phyloP scores from a whole-genome alignment of 129 eudicot genomes.

The Pittosporum tobira region DNA sequence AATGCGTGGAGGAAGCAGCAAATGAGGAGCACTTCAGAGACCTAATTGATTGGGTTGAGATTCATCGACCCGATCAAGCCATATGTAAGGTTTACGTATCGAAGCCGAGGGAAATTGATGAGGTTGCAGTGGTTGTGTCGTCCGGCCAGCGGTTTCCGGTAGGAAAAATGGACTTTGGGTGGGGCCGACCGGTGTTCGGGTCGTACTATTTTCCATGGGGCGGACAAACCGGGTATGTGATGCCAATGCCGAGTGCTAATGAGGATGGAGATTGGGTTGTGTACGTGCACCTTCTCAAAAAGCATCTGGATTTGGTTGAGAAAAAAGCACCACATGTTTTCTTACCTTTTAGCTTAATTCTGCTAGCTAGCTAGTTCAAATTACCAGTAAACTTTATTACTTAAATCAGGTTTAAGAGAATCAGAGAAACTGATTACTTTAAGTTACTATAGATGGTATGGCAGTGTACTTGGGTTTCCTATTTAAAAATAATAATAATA shows the following conservation, averaged over 20 bases:
- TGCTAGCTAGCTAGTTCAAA: no score
- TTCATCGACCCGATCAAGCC: slow-evolving; percentile 5
- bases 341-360: slow-evolving; percentile 26
- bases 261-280: slow-evolving; percentile 76
- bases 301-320: slow-evolving; percentile 60
- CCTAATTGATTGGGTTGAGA: slow-evolving; percentile 27
- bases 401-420: no score
- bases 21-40: slow-evolving; percentile 27
- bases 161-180: slow-evolving; percentile 45
- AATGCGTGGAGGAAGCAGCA: not conserved
- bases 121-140: slow-evolving; percentile 51
- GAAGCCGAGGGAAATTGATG: not conserved
- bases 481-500: no score
- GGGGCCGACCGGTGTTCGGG: slow-evolving; percentile 54
- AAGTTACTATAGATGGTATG: no score
- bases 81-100: slow-evolving; percentile 6
- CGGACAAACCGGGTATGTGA: slow-evolving; percentile 62
- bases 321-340: slow-evolving; percentile 42
- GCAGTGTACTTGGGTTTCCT: no score
- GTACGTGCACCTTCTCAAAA: slow-evolving; percentile 43
- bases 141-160: slow-evolving; percentile 65
- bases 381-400: no score
- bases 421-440: no score
- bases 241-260: slow-evolving; percentile 55
- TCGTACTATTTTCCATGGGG: slow-evolving; percentile 83